Conservation (phyloP, 495 filamentous ascomycete species). For the Rostrohypoxylon terebratum region DNA sequence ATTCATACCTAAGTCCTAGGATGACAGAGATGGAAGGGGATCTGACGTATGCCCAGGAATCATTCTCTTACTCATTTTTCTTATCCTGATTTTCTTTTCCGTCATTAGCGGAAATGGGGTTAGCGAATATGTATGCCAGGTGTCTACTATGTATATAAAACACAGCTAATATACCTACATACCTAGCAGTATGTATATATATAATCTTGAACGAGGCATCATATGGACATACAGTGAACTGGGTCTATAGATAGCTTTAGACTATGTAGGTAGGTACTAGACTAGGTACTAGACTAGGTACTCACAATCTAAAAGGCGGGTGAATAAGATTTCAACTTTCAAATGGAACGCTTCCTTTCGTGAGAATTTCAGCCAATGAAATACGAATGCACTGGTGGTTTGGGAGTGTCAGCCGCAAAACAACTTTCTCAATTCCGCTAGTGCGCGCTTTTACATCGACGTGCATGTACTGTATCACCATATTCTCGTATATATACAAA, state of each 20-base stretch:
- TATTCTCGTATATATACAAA: not conserved
- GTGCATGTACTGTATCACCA: slow-evolving; percentile 14
- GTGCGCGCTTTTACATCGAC: not conserved
- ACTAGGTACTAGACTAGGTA: no score
- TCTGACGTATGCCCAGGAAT: slow-evolving; percentile 34
- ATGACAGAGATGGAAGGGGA: slow-evolving; percentile 5
- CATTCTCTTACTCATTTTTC: slow-evolving; percentile 4
- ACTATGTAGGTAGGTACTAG: no score
- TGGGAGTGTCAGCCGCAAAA: slow-evolving; percentile 17
- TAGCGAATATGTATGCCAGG: not conserved
- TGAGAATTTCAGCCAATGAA: slow-evolving; percentile 16
- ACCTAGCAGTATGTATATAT: not conserved
- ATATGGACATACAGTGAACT: not conserved
- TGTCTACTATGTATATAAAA: no score
- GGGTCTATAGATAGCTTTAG: not conserved
- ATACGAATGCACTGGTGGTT: not conserved
- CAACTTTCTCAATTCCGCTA: slow-evolving; percentile 4
- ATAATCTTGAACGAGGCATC: not conserved
- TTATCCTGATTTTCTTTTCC: not conserved
- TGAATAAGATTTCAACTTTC: slow-evolving; percentile 16
- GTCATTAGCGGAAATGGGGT: slow-evolving; percentile 15
- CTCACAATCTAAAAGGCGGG: not conserved
- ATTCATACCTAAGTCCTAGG: not conserved
- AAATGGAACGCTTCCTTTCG: not conserved
- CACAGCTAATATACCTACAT: not conserved